A percentile compares a stretch with the other conserved stretches of the same genome.
Conservation (phyloP, 108 stramenopile species). For the Fistulifera pelliculosa region DNA sequence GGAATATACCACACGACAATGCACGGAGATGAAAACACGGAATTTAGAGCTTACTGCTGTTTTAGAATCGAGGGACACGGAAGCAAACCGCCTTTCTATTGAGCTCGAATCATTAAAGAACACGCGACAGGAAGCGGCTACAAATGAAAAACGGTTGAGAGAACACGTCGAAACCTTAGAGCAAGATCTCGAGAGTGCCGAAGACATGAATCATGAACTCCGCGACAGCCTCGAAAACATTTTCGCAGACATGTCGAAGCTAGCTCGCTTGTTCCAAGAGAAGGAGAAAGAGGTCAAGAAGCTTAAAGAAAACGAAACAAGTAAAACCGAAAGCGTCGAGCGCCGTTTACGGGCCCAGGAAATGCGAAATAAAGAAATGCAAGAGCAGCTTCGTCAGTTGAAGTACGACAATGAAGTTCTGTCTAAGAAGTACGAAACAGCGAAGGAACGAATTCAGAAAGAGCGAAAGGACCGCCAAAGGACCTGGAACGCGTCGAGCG, state of each 20-base stretch:
- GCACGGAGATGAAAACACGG: not conserved
- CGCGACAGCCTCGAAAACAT: slow-evolving; percentile 27
- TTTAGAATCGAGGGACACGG: not conserved
- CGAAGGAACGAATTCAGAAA: slow-evolving; percentile 21
- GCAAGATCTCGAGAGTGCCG: not conserved
- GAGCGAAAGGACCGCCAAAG: slow-evolving; percentile 15
- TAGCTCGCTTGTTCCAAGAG: slow-evolving; percentile 16
- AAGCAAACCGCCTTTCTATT: too few relatives aligned
- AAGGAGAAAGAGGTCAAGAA: slow-evolving; percentile 14
- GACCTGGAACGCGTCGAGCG: slow-evolving; percentile 10
- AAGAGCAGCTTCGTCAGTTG: slow-evolving; percentile 2
- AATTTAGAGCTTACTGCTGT: not conserved
- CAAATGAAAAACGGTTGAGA: not conserved
- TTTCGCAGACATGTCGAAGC: slow-evolving; percentile 29
- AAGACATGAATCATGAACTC: slow-evolving; percentile 7
- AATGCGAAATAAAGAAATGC: slow-evolving; percentile 15
- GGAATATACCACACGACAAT: not conserved
- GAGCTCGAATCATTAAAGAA: not conserved
- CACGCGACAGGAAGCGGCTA: not conserved
- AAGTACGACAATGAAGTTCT: slow-evolving; percentile 25
- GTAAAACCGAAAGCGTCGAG: slow-evolving; percentile 6
- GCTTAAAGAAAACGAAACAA: slow-evolving; percentile 4
- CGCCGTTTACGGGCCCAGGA: slow-evolving; percentile 11
- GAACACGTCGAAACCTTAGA: not conserved
- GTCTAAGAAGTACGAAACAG: slow-evolving; percentile 21